These are phyloP conservation scores for Scalesia atractyloides DNA, from an alignment of 129 eudicot species.

Conservation along the genomic window DNA sequence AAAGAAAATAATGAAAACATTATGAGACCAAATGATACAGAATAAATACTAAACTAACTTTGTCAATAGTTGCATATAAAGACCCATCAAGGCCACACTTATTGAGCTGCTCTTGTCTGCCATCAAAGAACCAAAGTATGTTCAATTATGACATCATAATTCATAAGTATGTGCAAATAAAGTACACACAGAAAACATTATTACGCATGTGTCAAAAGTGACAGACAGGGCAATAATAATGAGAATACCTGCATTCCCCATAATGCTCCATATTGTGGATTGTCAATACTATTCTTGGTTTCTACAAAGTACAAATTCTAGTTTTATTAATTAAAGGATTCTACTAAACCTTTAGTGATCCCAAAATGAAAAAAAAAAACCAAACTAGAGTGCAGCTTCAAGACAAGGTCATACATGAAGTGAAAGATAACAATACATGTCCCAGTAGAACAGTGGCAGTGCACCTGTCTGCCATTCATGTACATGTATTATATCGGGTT, in stretches of 20 bases:
- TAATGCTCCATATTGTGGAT: constrained; percentile 95
- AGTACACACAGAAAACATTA: background rate
- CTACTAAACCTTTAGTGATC: background rate
- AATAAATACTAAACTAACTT: constrained; percentile 39
- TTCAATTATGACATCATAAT: constrained; percentile 5
- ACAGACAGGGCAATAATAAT: constrained; percentile 6
- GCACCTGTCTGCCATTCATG: constrained; percentile 93
- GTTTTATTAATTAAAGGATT: constrained; percentile 2
- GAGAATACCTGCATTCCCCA: constrained; percentile 83
- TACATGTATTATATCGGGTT: constrained; percentile 86
- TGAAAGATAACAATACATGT: constrained; percentile 80
- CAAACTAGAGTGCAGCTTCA: background rate
- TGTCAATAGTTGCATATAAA: constrained; percentile 64
- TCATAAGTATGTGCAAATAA: background rate
- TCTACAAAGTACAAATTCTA: constrained; percentile 43
- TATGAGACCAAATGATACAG: background rate
- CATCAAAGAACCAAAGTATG: constrained; percentile 18
- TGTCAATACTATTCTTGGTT: constrained; percentile 85
- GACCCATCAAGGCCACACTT: constrained; percentile 94
- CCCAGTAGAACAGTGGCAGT: constrained; percentile 80
- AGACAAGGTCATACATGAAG: constrained; percentile 48
- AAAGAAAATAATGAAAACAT: background rate
- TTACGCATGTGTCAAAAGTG: background rate
- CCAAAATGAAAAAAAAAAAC: background rate
- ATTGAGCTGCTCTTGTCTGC: constrained; percentile 72